phyloP scores from a whole-genome alignment of 2,329 filamentous ascomycete species.

The Fusarium luffae region DNA sequence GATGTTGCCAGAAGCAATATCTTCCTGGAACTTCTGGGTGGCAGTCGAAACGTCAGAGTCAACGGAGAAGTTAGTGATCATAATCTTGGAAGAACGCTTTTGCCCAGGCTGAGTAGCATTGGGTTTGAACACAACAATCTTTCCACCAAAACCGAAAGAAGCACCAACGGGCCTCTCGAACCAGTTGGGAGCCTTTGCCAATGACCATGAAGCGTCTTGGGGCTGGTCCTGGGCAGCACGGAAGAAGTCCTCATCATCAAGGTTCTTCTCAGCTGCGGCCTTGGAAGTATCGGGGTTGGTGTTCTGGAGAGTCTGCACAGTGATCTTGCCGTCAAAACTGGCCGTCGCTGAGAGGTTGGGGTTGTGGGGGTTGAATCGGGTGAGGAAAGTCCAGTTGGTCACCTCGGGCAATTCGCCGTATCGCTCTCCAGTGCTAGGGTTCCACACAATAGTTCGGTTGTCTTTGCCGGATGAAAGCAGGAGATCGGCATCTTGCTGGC shows the following conservation, averaged over 20 bases:
- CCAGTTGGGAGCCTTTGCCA: slow-evolving; percentile 90
- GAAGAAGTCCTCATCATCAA: slow-evolving; percentile 97
- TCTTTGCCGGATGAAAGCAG: slow-evolving; percentile 96
- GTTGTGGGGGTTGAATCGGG: slow-evolving; percentile 92
- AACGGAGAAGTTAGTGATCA: slow-evolving; percentile 87
- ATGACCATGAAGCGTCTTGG: slow-evolving; percentile 87
- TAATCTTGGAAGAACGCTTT: slow-evolving; percentile 77
- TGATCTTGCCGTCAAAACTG: slow-evolving; percentile 96
- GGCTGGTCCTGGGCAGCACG: slow-evolving; percentile 91
- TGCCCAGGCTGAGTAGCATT: slow-evolving; percentile 70
- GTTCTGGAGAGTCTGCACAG: slow-evolving; percentile 92
- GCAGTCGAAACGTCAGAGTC: slow-evolving; percentile 86
- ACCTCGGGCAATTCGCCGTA: slow-evolving; percentile 96
- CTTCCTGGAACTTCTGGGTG: slow-evolving; percentile 87
- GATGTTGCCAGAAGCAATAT: slow-evolving; percentile 81
- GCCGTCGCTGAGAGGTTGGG: slow-evolving; percentile 93
- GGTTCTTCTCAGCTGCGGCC: slow-evolving; percentile 71
- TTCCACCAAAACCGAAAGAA: slow-evolving; percentile 95
- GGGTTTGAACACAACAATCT: slow-evolving; percentile 80
- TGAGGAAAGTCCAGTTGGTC: slow-evolving; percentile 99
- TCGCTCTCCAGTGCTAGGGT: slow-evolving; percentile 87
- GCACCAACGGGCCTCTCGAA: slow-evolving; percentile 85
- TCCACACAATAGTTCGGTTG: slow-evolving; percentile 95
- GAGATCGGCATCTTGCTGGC: slow-evolving; percentile 86
- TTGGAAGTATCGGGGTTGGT: slow-evolving; percentile 83